Evolutionary conservation across 1,284 basidiomycete genomes (phyloP), one percentile per base, ranked within the genome.

Genomic region (Naganishia liquefaciens): DNA sequence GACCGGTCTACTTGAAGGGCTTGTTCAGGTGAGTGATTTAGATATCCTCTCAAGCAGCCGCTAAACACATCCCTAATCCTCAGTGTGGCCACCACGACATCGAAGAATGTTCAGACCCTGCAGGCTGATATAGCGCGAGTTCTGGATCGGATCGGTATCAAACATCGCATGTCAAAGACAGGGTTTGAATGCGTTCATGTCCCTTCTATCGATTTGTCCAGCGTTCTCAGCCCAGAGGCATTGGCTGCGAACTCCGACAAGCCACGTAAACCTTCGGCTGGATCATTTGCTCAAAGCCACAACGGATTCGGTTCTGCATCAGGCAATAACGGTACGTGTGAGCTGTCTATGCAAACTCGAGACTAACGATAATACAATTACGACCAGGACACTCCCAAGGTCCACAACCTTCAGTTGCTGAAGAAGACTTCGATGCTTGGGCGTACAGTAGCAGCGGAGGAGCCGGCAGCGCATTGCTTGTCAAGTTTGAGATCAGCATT

Each of bases 161-260:
- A 93, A 77, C 92, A 95, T 77, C 85, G 91, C 44, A 91, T 94
- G 76, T 93, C 87, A 72, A 89, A 88, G 76, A 84, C 87, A 63
- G 95, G 95, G 0, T 99, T 94, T 76, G 95, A 98, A 77, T 99
- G 95, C 79, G 89, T 95, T 27, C 93, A 98, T 76, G 80, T 91
- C 55, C 95, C 95, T 0, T 93, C 90, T 28, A 95, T 98, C 75
- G 92, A 95, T 76, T 80, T 95, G 10, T 83, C 87, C 5, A 88
- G 89, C 39, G 82, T 93, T 13, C 79, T 63, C n/a, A 51, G 50
- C 44, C 53, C 61, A 11, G 62, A 67, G 28, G 66, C 47, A 11
- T 25, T 46, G 10, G 46, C 54, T 33, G 47, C 46, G 9, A 58
- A 57, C 23, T 52, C 51, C 28, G 46, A 33, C 1, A 42, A 27